Percentiles rank a stretch among this genome's conserved stretches.
Conservation (phyloP, 2,329 filamentous ascomycete genomes). For the Trichophyton equinum region DNA sequence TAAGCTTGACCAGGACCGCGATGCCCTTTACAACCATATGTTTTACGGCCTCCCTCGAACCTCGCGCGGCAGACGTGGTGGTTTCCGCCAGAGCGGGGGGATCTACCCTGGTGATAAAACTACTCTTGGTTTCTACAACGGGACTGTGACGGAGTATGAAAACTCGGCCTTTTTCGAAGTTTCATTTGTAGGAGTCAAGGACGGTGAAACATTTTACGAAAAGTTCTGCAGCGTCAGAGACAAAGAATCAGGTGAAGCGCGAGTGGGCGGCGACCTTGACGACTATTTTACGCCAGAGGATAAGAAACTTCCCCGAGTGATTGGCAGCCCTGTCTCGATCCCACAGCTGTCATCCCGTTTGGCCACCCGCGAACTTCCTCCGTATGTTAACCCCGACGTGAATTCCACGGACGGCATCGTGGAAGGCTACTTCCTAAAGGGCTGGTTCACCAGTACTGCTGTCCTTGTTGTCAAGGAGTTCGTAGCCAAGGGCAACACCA, state of each 20-base stretch:
- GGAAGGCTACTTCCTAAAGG: slow-evolving; percentile 35
- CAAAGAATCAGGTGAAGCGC: neutral
- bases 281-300: too few species aligned
- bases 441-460: slow-evolving; percentile 30
- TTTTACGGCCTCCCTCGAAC: slow-evolving; percentile 17
- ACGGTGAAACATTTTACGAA: slow-evolving; percentile 30
- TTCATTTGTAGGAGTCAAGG: slow-evolving; percentile 24
- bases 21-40: slow-evolving; percentile 23
- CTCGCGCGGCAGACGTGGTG: slow-evolving; percentile 3
- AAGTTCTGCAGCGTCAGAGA: slow-evolving; percentile 23
- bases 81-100: slow-evolving; percentile 7
- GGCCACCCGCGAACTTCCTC: slow-evolving; percentile 27
- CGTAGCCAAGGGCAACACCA: too few species aligned
- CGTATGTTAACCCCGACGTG: slow-evolving; percentile 26
- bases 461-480: slow-evolving; percentile 21
- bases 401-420: slow-evolving; percentile 22
- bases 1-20: slow-evolving; percentile 18
- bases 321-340: slow-evolving; percentile 27
- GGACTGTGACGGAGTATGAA: slow-evolving; percentile 16
- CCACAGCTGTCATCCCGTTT: slow-evolving; percentile 19
- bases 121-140: slow-evolving; percentile 22
- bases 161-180: slow-evolving; percentile 20
- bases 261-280: too few species aligned
- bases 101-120: slow-evolving; percentile 20
- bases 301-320: neutral